A percentile compares a stretch with the other conserved stretches of the same genome.
These are phyloP conservation scores for Ustilago tritici DNA, from an alignment of 1,284 basidiomycete species.

Conservation along the genomic window DNA sequence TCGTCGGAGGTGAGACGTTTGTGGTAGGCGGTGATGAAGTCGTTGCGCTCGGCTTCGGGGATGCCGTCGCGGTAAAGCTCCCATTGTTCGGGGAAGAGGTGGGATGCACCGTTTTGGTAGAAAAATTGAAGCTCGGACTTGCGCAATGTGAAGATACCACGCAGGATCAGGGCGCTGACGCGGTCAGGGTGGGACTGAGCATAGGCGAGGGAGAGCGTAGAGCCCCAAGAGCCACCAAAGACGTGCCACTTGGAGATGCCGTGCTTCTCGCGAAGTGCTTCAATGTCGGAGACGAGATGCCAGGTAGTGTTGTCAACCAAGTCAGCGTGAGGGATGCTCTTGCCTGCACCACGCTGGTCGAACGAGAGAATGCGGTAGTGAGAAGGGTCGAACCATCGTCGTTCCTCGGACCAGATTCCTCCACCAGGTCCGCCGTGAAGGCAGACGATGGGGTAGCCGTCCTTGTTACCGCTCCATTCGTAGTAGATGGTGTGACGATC, in stretches of 20 bases:
- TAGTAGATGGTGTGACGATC: slow-evolving; percentile 59
- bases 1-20: slow-evolving; percentile 82
- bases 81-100: slow-evolving; percentile 66
- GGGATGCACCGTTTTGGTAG: slow-evolving; percentile 80
- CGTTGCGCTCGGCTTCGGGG: slow-evolving; percentile 80
- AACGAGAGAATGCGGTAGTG: slow-evolving; percentile 70
- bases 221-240: slow-evolving; percentile 76
- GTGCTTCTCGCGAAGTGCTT: slow-evolving; percentile 81
- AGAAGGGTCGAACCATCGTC: slow-evolving; percentile 66
- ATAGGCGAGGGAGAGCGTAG: slow-evolving; percentile 85
- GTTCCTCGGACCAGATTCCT: slow-evolving; percentile 54
- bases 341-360: slow-evolving; percentile 78
- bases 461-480: slow-evolving; percentile 59
- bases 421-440: slow-evolving; percentile 68
- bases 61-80: slow-evolving; percentile 80
- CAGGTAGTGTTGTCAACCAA: slow-evolving; percentile 91
- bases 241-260: slow-evolving; percentile 67
- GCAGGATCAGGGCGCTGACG: slow-evolving; percentile 83
- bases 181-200: slow-evolving; percentile 85
- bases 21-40: slow-evolving; percentile 85
- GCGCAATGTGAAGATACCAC: slow-evolving; percentile 89
- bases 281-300: slow-evolving; percentile 91
- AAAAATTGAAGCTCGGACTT: slow-evolving; percentile 88
- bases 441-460: slow-evolving; percentile 63
- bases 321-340: slow-evolving; percentile 82